Percentiles rank a stretch among this genome's conserved stretches.
These are phyloP conservation scores for Mycothermus thermophilus DNA, from an alignment of 495 filamentous ascomycete species.

Conservation along the genomic window DNA sequence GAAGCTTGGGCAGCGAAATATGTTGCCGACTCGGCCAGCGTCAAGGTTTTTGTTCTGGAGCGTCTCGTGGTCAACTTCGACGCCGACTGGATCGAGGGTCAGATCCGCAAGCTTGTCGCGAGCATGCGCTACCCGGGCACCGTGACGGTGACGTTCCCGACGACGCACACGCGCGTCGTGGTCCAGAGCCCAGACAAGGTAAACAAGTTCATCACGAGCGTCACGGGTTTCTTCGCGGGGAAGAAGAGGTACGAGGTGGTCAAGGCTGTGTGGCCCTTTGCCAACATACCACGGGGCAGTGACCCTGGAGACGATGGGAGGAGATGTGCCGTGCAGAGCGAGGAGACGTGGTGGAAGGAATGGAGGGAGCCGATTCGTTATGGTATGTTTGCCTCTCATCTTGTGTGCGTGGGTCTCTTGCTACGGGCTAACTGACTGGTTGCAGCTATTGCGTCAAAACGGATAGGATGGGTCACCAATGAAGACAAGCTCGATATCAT, in stretches of 20 bases:
- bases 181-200: conserved; percentile 36
- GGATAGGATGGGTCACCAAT: conserved; percentile 36
- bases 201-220: conserved; percentile 30
- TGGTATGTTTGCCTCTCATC: conserved; percentile 12
- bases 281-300: conserved; percentile 26
- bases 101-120: conserved; percentile 33
- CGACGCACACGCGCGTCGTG: conserved; percentile 35
- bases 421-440: conserved; percentile 2
- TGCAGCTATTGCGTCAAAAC: conserved; percentile 26
- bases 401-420: not conserved
- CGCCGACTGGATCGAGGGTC: conserved; percentile 36
- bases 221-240: conserved; percentile 27
- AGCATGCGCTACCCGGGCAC: conserved; percentile 32
- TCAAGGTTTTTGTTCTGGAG: conserved; percentile 38
- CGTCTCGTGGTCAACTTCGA: conserved; percentile 39
- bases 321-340: conserved; percentile 33
- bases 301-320: conserved; percentile 22
- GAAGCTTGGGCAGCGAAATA: conserved; percentile 37
- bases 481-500: conserved; percentile 38
- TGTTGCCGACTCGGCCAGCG: conserved; percentile 29
- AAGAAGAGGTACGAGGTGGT: conserved; percentile 38
- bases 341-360: conserved; percentile 41
- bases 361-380: conserved; percentile 32
- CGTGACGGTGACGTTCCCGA: conserved; percentile 36
- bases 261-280: conserved; percentile 36